Percentiles rank a stretch among this genome's conserved stretches.
These are phyloP conservation scores for Silene vulgaris DNA, from an alignment of 179 eudicot species.

Conservation along the genomic window DNA sequence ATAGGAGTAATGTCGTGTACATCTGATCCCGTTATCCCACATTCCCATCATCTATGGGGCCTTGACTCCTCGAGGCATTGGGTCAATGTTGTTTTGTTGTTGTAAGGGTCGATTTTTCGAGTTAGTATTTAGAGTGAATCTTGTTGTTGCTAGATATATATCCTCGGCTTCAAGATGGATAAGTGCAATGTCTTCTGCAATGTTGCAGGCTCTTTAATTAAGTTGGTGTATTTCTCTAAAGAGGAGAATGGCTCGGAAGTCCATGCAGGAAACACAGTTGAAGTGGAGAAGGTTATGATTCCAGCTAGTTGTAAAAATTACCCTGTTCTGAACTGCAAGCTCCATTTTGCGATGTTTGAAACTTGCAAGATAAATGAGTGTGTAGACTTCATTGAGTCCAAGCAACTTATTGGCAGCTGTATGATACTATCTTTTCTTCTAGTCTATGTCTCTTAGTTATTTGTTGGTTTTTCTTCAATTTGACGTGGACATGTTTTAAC, in stretches of 20 bases:
- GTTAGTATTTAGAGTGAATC: background rate
- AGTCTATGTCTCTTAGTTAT: background rate
- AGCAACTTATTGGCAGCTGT: conserved; percentile 57
- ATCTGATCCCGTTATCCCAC: background rate
- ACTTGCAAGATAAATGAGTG: conserved; percentile 73
- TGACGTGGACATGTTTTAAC: conserved; percentile 1
- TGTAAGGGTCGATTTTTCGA: background rate
- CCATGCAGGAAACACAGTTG: conserved; percentile 24
- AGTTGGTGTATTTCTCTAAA: conserved; percentile 71
- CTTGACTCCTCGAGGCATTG: background rate
- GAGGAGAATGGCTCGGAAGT: conserved; percentile 28
- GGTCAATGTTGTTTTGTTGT: background rate
- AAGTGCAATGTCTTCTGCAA: conserved; percentile 5
- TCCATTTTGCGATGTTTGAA: conserved; percentile 81
- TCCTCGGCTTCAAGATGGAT: background rate
- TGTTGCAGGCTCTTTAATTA: conserved; percentile 67
- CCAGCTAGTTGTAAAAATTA: conserved; percentile 29
- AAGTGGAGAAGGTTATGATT: conserved; percentile 35
- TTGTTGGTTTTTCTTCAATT: background rate
- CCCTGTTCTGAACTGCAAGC: conserved; percentile 53
- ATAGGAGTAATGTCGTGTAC: background rate
- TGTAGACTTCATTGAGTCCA: conserved; percentile 68
- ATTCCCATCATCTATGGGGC: too few species aligned
- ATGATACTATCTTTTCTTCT: conserved; percentile 23
- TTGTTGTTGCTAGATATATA: background rate